phyloP scores from a whole-genome alignment of 1,139 yeast genomes.

The Kurtzmaniella natalensis region DNA sequence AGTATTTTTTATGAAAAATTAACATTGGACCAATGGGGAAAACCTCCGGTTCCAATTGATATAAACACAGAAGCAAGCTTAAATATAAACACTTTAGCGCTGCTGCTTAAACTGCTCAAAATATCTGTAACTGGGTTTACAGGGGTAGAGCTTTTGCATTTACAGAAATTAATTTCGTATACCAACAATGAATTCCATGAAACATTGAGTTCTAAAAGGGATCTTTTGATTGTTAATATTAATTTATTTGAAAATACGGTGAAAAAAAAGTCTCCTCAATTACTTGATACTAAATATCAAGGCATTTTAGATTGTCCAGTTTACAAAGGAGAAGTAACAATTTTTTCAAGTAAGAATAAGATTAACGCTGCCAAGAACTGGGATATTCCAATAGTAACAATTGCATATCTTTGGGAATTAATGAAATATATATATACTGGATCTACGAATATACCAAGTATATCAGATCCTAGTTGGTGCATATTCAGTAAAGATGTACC shows the following conservation, averaged over 20 bases:
- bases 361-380: slow-evolving; percentile 54
- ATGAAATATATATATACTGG: not conserved
- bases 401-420: slow-evolving; percentile 48
- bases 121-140: slow-evolving; percentile 76
- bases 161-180: slow-evolving; percentile 56
- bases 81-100: not conserved
- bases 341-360: slow-evolving; percentile 47
- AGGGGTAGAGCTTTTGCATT: slow-evolving; percentile 77
- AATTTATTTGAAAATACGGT: slow-evolving; percentile 40
- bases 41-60: slow-evolving; percentile 34
- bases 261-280: slow-evolving; percentile 33
- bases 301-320: slow-evolving; percentile 36
- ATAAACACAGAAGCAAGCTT: not conserved
- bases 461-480: slow-evolving; percentile 2
- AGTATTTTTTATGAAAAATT: slow-evolving; percentile 58
- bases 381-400: slow-evolving; percentile 53
- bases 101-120: slow-evolving; percentile 14
- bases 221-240: slow-evolving; percentile 60
- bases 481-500: slow-evolving; percentile 13
- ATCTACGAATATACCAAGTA: not conserved
- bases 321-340: slow-evolving; percentile 29
- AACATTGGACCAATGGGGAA: slow-evolving; percentile 67
- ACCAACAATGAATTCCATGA: slow-evolving; percentile 50
- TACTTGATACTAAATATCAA: slow-evolving; percentile 31
- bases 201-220: slow-evolving; percentile 52